Conservation (phyloP, 305 asterid species). For the Plantago lanceolata region DNA sequence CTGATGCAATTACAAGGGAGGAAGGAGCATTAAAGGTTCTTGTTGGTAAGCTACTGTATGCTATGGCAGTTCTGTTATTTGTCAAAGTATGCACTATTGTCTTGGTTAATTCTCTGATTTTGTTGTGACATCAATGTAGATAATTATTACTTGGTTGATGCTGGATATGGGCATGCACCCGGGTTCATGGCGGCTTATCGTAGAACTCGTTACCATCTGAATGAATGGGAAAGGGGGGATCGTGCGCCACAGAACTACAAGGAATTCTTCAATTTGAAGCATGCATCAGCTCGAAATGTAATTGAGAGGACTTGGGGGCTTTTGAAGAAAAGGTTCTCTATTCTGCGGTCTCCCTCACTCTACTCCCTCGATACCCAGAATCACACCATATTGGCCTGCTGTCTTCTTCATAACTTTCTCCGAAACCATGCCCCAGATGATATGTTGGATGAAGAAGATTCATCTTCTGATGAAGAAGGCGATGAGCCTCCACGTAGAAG, state of each 20-base stretch:
- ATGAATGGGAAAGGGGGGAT: neutral
- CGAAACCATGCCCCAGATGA: no score
- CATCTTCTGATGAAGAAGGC: no score
- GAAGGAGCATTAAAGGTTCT: no score
- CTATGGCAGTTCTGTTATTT: no score
- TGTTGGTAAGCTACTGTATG: no score
- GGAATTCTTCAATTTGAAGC: neutral
- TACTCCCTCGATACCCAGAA: neutral
- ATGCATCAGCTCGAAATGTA: neutral
- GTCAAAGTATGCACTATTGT: no score
- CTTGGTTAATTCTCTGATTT: no score
- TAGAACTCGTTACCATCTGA: neutral
- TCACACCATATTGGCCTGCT: conserved; percentile 1
- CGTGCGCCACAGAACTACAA: neutral
- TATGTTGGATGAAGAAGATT: no score
- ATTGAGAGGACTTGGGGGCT: conserved; percentile 1
- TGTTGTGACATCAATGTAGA: neutral
- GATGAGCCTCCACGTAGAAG: no score
- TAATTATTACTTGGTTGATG: neutral
- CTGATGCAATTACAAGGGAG: neutral
- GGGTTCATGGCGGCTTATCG: neutral
- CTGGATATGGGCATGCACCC: no score
- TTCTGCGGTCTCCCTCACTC: neutral
- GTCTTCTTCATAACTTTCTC: conserved; percentile 13
- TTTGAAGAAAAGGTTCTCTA: neutral